phyloP scores from a whole-genome alignment of 257 asterid genomes.

The Lavandula angustifolia region DNA sequence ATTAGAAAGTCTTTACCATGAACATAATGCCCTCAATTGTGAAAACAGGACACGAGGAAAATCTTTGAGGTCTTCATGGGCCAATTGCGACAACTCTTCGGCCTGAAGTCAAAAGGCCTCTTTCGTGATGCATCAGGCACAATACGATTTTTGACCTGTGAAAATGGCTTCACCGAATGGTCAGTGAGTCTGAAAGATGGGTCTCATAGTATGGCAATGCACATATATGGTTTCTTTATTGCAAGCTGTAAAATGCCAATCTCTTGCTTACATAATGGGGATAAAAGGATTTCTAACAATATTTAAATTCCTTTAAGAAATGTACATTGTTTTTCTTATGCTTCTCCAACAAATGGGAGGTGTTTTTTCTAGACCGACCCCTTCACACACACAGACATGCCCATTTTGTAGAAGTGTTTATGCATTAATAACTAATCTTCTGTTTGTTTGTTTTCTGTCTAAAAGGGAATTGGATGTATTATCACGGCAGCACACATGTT shows the following conservation, averaged over 20 bases:
- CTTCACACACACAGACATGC: not conserved
- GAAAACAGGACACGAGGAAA: slow-evolving; percentile 67
- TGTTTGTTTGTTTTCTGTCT: slow-evolving; percentile 27
- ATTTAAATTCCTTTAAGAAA: not conserved
- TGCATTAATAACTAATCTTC: not conserved
- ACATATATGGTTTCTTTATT: slow-evolving; percentile 20
- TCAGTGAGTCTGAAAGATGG: slow-evolving; percentile 42
- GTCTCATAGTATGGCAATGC: slow-evolving; percentile 18
- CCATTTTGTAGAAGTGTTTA: not conserved
- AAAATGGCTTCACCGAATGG: slow-evolving; percentile 92
- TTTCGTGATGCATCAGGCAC: slow-evolving; percentile 58
- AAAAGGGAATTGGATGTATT: slow-evolving; percentile 88
- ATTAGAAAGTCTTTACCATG: slow-evolving; percentile 8
- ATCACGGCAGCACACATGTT: slow-evolving; percentile 88
- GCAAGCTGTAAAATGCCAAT: slow-evolving; percentile 6
- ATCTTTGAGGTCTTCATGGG: slow-evolving; percentile 78
- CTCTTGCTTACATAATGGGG: slow-evolving; percentile 2
- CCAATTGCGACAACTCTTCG: slow-evolving; percentile 92
- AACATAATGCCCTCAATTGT: slow-evolving; percentile 33
- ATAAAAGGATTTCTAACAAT: slow-evolving; percentile 11
- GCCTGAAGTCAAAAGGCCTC: slow-evolving; percentile 67
- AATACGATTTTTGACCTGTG: slow-evolving; percentile 60
- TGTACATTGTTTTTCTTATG: not conserved
- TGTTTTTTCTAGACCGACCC: not conserved
- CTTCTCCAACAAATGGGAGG: not conserved